Base-by-base conservation (phyloP, 2,329 filamentous ascomycete species). In the Clonostachys sp. region DNA sequence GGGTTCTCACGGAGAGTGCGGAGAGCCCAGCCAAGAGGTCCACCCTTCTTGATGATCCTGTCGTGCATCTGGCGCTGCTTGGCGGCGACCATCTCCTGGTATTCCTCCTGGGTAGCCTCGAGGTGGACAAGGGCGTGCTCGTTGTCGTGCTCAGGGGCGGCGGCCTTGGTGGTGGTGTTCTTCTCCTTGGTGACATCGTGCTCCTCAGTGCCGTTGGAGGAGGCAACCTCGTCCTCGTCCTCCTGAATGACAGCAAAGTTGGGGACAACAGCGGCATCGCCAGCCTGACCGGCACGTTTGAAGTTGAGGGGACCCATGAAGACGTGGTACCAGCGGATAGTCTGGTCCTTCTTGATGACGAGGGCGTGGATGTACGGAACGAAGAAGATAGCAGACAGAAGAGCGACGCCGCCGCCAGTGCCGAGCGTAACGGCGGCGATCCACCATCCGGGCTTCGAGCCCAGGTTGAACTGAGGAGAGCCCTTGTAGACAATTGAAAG, bases 401-500 rank as follows among this genome's bases (percentile, higher is more conserved):
- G 7, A 44, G 66, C 72, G 35, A 90, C 66, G 48, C 80, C 85
- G 43, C 65, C 71, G 50, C 85, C 86, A 34, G 73, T 74, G 39
- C 86, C 84, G 50, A 89, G 58, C n/a, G 82, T 84, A 51, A 89
- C 84, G 13, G 77, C 68, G 12, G 75, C 84, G 51, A 90, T 80
- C 59, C 80, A 90, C 77, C 78, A 83, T 10, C 66, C 64, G 2
- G 86, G 83, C 73, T 84, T 86, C 66, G 84, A 79, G 70, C 69
- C 73, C 24, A 89, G 70, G 18, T 77, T 75, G 34, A 88, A 76
- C 50, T 73, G 83, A 18, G 87, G 86, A 10, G 86, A 89, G 34
- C 87, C 87, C 75, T 91, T 90, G 78, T 89, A 90, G 55, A 91
- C 86, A 56, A 91, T 83, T 40, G 84, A 89, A 5, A 91, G 74